A percentile compares a stretch with the other conserved stretches of the same genome.
Evolutionary conservation across 2,329 filamentous ascomycete genomes (phyloP).

Genomic region (Podosphaera xanthii): DNA sequence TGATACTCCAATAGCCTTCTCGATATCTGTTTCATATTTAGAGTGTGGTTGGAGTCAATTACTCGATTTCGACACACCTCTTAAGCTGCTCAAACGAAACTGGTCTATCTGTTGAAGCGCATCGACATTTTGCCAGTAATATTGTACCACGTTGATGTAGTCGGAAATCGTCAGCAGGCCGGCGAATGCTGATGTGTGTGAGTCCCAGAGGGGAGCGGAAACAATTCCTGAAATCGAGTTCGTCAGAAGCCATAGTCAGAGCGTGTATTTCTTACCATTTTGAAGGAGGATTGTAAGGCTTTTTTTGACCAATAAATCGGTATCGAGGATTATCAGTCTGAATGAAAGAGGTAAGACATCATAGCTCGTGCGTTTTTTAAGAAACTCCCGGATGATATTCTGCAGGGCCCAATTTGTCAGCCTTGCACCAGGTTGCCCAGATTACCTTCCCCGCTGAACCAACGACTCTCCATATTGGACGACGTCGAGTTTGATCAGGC

Average conservation of each 20-base stretch:
- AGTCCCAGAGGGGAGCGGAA: constrained; percentile 93
- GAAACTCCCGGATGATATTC: constrained; percentile 83
- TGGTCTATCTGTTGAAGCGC: constrained; percentile 77
- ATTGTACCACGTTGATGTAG: constrained; percentile 97
- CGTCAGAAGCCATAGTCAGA: not conserved
- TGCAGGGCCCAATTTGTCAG: constrained; percentile 20
- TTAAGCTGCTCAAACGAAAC: constrained; percentile 74
- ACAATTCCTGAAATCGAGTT: constrained; percentile 51
- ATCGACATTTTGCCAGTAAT: constrained; percentile 94
- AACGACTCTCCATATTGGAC: not conserved
- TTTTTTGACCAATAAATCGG: constrained; percentile 85
- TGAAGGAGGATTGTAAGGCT: constrained; percentile 87
- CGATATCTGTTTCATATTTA: constrained; percentile 44
- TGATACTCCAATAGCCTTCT: constrained; percentile 74
- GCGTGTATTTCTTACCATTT: constrained; percentile 41
- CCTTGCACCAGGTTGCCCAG: constrained; percentile 5
- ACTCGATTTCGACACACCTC: constrained; percentile 33
- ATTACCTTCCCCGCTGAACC: not conserved
- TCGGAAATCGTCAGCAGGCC: constrained; percentile 88
- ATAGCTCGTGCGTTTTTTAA: constrained; percentile 90
- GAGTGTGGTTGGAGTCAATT: constrained; percentile 3
- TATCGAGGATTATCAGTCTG: constrained; percentile 88
- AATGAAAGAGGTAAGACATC: constrained; percentile 93
- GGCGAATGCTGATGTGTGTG: constrained; percentile 74
- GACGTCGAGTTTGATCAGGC: constrained; percentile 1